Evolutionary conservation across 805 yeast genomes (phyloP).

Genomic region (Babjeviella inositovora): DNA sequence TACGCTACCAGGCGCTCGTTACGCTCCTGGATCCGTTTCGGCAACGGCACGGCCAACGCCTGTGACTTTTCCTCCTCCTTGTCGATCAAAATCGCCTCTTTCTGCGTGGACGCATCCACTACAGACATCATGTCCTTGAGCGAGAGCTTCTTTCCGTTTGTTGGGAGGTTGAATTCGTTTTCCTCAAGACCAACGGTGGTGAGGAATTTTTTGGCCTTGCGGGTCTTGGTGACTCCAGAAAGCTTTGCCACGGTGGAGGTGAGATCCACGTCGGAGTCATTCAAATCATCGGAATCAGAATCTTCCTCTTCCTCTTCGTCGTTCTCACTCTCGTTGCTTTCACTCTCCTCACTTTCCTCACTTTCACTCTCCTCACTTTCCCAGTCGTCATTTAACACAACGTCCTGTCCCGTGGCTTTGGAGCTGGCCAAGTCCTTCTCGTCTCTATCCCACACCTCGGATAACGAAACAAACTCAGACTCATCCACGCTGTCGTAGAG

Average conservation of each 20-base stretch:
- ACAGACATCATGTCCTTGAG: slow-evolving; percentile 64
- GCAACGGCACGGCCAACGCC: slow-evolving; percentile 67
- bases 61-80: slow-evolving; percentile 15
- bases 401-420: slow-evolving; percentile 8
- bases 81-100: slow-evolving; percentile 30
- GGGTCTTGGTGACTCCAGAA: slow-evolving; percentile 13
- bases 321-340: slow-evolving; percentile 6
- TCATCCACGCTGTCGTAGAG: slow-evolving; percentile 66
- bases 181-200: slow-evolving; percentile 41
- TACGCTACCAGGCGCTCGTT: slow-evolving; percentile 83
- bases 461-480: slow-evolving; percentile 52
- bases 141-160: slow-evolving; percentile 40
- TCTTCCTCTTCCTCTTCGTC: slow-evolving; percentile 10
- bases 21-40: slow-evolving; percentile 72
- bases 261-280: slow-evolving; percentile 36
- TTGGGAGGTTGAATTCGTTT: slow-evolving; percentile 55
- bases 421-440: slow-evolving; percentile 22
- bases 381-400: slow-evolving; percentile 8
- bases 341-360: slow-evolving; percentile 6
- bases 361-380: slow-evolving; percentile 5
- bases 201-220: slow-evolving; percentile 26
- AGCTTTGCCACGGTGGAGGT: slow-evolving; percentile 25
- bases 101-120: slow-evolving; percentile 29
- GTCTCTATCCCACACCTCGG: slow-evolving; percentile 85
- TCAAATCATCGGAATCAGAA: slow-evolving; percentile 5